Evolutionary conservation across 2,329 filamentous ascomycete genomes (phyloP), one percentile per base, ranked within the genome.

Genomic region (Venturia oleaginea): DNA sequence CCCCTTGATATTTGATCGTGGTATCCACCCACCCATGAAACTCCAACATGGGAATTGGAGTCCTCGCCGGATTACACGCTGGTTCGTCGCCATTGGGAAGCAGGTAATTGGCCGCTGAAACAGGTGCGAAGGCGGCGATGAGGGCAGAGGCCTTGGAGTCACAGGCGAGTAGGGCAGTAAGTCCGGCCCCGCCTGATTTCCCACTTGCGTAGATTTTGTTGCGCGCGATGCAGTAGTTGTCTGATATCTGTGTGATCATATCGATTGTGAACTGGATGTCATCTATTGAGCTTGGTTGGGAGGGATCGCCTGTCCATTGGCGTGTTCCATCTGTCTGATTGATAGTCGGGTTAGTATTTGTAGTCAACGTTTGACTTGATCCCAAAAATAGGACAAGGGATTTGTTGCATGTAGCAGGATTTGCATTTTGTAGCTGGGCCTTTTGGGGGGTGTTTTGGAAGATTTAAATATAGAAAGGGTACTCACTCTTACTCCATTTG

Each of bases 151-250:
- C 73, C 10, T 71, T 71, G 2, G 76, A 68, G 38, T 79, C 73
- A 70, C 80, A 84, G 3, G 81, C 80, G 5, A 83, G 75, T 1
- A 76, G 68, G 27, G 76, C 77, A 30, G 80, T 78, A 54, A 81
- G 80, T 13, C 78, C 83, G 1, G 80, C 84, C 6, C 82, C 83
- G 59, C 85, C 84, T 68, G 76, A 84, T 68, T 85, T 84, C 57
- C 80, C 80, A 1, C 76, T 75, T 15, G 76, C 76, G 66, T 81
- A 83, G 54, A 83, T 72, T 10, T 75, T 76, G 4, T 69, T 68
- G 1, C 71, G 66, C 65, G 82, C 77, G 66, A 83, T 74, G 69
- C 80, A 83, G 69, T 79, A 79, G 4, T 69, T 69, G 11, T 70
- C 65, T 62, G 75, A 69, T 13, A 82, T 67, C 37, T 77, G 68